Evolutionary conservation across 2,329 filamentous ascomycete genomes (phyloP), one percentile per base, ranked within the genome.

Genomic region (Penicillium concentricum): DNA sequence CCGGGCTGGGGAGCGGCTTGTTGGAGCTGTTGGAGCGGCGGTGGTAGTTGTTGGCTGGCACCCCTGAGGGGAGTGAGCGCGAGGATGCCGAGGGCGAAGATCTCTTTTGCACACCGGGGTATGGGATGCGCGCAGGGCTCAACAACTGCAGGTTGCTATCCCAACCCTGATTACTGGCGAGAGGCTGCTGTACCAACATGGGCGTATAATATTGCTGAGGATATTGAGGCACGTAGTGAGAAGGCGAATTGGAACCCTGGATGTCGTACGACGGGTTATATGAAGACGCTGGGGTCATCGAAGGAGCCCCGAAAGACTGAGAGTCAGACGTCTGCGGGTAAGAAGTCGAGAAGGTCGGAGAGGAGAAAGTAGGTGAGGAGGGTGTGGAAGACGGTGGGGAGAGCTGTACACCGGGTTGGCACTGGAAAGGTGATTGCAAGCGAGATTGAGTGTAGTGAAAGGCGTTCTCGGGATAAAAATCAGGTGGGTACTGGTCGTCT

Each of bases 1-100:
- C 76, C n/a, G 83, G 80, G 24, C 81, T 83, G 3, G 81, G 81
- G 13, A 83, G 76, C 63, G 81, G 77, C 69, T 82, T 84, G 57
- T 79, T 73, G 57, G 76, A 74, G 62, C 68, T 67, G 57, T 69
- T 69, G 18, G 71, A 69, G 44, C 70, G 69, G 39, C 72, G 72
- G 41, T 70, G 74, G 28, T 78, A 74, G 41, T 76, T 75, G 49
- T 49, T 61, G 13, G 58, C 49, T 6, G 56, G 42, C 24, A 45
- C 30, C 9, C 69, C 73, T 24, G 76, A 78, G 51, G 72, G 67
- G 3, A 60, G 64, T 13, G 71, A 70, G 45, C 68, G 75, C 43
- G 78, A 73, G 5, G 81, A 78, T 4, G 79, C 74, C 6, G 76
- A 75, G 9, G 78, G 78, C 1, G 75, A 74, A 6, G 73, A 65